A percentile compares a stretch with the other conserved stretches of the same genome.
Evolutionary conservation across 2,329 filamentous ascomycete species (phyloP).

Genomic region (Pseudogymnoascus sp.): DNA sequence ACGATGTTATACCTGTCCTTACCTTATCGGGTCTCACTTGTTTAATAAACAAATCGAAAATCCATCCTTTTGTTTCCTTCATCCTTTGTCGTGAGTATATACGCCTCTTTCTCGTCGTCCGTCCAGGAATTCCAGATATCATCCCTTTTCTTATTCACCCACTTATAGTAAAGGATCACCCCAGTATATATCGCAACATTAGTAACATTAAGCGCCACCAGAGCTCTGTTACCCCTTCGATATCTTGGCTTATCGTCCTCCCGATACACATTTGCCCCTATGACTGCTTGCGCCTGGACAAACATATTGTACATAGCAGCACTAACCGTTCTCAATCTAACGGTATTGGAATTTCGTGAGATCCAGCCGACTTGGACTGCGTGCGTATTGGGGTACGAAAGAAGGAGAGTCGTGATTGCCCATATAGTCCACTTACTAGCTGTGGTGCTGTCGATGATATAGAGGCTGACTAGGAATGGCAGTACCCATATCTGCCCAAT

Average conservation of each 20-base stretch:
- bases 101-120: conserved; percentile 37
- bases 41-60: conserved; percentile 28
- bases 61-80: conserved; percentile 35
- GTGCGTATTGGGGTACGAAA: conserved; percentile 38
- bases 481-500: conserved; percentile 52
- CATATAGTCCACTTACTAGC: conserved; percentile 29
- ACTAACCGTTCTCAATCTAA: conserved; percentile 54
- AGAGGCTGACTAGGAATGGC: conserved; percentile 48
- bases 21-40: not conserved
- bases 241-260: conserved; percentile 45
- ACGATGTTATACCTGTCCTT: not conserved
- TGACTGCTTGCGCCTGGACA: conserved; percentile 37
- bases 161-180: conserved; percentile 41
- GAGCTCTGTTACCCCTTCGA: conserved; percentile 44
- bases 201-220: conserved; percentile 42
- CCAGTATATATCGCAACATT: conserved; percentile 40
- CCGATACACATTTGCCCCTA: conserved; percentile 32
- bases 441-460: conserved; percentile 17
- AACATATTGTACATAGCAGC: conserved; percentile 57
- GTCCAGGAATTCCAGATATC: conserved; percentile 37
- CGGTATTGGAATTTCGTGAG: conserved; percentile 51
- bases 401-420: conserved; percentile 35
- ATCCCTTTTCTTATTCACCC: conserved; percentile 35
- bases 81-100: conserved; percentile 36
- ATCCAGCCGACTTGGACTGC: conserved; percentile 43